These are phyloP conservation scores for Cucurbita ficifolia DNA, from an alignment of 306 rosid species.

Conservation along the genomic window DNA sequence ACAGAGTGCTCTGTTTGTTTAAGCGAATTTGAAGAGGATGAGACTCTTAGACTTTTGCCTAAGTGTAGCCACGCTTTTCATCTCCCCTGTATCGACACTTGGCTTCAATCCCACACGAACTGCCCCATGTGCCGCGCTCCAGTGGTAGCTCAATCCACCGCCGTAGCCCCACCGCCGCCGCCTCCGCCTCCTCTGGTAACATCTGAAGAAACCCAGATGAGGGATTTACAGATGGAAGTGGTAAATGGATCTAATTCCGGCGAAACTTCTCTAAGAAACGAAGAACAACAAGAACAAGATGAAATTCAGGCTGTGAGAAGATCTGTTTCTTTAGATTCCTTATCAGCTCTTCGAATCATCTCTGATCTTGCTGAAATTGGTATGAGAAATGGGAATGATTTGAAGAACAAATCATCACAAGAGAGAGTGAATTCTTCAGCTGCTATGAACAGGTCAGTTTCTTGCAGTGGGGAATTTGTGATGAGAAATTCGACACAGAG, in stretches of 20 bases:
- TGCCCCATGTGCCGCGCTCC: conserved; percentile 89
- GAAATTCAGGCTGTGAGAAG: conserved; percentile 22
- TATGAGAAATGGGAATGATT: neutral
- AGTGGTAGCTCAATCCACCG: conserved; percentile 7
- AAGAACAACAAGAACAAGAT: neutral
- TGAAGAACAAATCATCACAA: conserved; percentile 5
- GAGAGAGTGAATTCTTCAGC: conserved; percentile 16
- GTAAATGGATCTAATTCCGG: neutral
- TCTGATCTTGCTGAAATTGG: neutral
- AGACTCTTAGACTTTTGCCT: conserved; percentile 56
- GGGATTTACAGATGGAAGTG: neutral
- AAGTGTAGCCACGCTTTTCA: conserved; percentile 88
- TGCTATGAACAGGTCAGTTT: conserved; percentile 52
- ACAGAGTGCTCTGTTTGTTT: conserved; percentile 76
- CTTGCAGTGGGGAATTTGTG: conserved; percentile 35
- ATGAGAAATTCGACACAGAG: neutral
- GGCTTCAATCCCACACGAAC: conserved; percentile 79
- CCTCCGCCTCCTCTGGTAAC: neutral
- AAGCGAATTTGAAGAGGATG: conserved; percentile 61
- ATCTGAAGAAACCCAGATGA: neutral
- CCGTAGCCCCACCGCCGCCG: neutral
- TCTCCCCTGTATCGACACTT: conserved; percentile 67
- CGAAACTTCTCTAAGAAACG: conserved; percentile 5
- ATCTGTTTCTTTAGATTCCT: conserved; percentile 53
- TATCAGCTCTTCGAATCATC: conserved; percentile 27